Conservation (phyloP, 768 basidiomycete species). For the Macrolepiota albuminosa region DNA sequence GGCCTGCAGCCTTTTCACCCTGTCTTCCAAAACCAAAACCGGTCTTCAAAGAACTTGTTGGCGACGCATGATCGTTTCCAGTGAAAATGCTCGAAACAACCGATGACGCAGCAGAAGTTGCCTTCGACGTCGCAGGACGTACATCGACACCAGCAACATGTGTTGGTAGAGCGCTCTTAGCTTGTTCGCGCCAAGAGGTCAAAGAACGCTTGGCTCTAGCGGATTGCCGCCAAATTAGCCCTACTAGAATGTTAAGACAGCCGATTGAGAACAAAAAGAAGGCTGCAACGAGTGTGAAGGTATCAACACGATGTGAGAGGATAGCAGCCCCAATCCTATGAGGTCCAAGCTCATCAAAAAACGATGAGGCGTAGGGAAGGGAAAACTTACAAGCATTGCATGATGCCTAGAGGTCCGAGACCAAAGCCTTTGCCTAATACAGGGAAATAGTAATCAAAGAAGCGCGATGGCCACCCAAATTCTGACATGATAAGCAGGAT, state of each 20-base stretch:
- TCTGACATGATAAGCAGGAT: conserved; percentile 81
- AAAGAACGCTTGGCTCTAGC: conserved; percentile 61
- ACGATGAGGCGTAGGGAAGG: not conserved
- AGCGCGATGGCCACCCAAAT: conserved; percentile 69
- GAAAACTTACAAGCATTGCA: conserved; percentile 70
- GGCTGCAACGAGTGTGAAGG: conserved; percentile 85
- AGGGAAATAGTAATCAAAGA: conserved; percentile 85
- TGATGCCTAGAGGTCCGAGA: conserved; percentile 79
- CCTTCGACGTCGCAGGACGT: conserved; percentile 28
- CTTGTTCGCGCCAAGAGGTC: conserved; percentile 55
- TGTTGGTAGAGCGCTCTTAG: conserved; percentile 49
- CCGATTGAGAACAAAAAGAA: conserved; percentile 91
- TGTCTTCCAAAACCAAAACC: conserved; percentile 79
- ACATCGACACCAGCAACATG: conserved; percentile 34
- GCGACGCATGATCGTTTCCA: conserved; percentile 12
- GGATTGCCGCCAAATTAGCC: conserved; percentile 64
- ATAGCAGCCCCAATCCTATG: conserved; percentile 63
- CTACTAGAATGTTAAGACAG: conserved; percentile 81
- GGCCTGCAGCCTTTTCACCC: conserved; percentile 66
- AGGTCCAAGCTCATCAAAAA: not conserved
- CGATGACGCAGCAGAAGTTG: conserved; percentile 14
- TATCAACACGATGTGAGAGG: conserved; percentile 76
- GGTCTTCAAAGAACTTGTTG: conserved; percentile 27
- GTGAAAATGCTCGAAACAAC: conserved; percentile 31
- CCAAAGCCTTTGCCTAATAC: conserved; percentile 83